Evolutionary conservation across 345 rosid genomes (phyloP).

Genomic region (Gossypium anomalum): DNA sequence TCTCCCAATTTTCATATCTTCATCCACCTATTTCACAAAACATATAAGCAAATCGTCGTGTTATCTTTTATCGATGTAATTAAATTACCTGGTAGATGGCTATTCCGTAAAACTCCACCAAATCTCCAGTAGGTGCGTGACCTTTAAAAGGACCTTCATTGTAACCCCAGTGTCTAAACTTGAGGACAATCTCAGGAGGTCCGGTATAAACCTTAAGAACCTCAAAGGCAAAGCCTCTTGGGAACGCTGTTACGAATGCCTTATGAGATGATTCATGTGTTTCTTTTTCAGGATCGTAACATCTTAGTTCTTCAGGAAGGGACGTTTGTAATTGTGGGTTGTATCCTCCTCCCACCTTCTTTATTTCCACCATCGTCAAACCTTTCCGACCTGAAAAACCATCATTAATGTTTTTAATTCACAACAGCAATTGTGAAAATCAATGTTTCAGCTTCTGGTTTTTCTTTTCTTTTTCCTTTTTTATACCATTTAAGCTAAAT

Average conservation of each 20-base stretch:
- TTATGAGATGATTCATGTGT: slow-evolving; percentile 7
- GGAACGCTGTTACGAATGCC: slow-evolving; percentile 3
- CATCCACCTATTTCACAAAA: slow-evolving; percentile 31
- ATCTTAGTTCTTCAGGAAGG: neutral
- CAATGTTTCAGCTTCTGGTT: neutral
- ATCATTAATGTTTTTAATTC: neutral
- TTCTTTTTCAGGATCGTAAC: neutral
- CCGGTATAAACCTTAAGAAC: slow-evolving; percentile 9
- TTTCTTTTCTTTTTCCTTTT: neutral
- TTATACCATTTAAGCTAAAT: slow-evolving; percentile 61
- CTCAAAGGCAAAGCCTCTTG: slow-evolving; percentile 11
- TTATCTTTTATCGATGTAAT: neutral
- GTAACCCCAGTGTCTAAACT: slow-evolving; percentile 16
- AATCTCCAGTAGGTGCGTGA: slow-evolving; percentile 1
- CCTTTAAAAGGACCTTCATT: slow-evolving; percentile 13
- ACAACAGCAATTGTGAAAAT: neutral
- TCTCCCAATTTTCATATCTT: slow-evolving; percentile 42
- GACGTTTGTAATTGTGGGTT: slow-evolving; percentile 8
- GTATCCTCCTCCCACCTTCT: slow-evolving; percentile 10
- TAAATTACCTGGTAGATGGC: neutral
- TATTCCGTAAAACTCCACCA: slow-evolving; percentile 6
- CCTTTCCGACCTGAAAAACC: neutral
- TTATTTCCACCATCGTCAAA: neutral
- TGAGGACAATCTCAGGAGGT: slow-evolving; percentile 1
- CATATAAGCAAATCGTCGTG: neutral